Percentiles rank a stretch among this genome's conserved stretches.
Conservation (phyloP, 192 early-diverging fungal genomes). For the Thamnidium elegans region DNA sequence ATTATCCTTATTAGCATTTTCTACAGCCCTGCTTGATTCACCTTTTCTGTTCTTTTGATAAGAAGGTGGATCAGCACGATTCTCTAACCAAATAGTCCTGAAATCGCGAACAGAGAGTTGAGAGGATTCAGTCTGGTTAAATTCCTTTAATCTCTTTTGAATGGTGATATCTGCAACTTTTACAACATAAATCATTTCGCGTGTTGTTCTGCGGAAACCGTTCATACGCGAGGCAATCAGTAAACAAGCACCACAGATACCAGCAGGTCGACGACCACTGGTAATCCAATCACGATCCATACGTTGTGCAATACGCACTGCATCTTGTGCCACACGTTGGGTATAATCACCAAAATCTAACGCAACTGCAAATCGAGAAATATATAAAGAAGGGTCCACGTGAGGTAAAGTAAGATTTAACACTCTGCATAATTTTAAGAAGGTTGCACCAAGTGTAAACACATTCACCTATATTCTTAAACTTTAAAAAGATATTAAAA, state of each 20-base stretch:
- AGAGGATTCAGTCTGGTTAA: constrained; percentile 74
- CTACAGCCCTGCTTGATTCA: neutral
- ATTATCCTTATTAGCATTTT: neutral
- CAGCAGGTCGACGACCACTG: constrained; percentile 84
- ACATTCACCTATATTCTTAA: constrained; percentile 88
- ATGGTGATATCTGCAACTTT: constrained; percentile 89
- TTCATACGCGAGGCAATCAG: constrained; percentile 90
- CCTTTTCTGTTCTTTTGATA: constrained; percentile 49
- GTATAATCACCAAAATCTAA: constrained; percentile 92
- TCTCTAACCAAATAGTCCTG: constrained; percentile 79
- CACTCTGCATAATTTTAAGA: constrained; percentile 69
- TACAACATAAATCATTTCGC: constrained; percentile 85
- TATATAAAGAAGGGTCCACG: constrained; percentile 92
- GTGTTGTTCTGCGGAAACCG: constrained; percentile 76
- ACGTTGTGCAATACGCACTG: constrained; percentile 75
- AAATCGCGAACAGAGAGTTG: constrained; percentile 79
- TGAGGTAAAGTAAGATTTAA: constrained; percentile 62
- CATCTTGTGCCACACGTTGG: constrained; percentile 72
- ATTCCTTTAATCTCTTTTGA: constrained; percentile 75
- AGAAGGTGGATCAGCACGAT: constrained; percentile 78
- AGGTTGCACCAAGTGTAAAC: constrained; percentile 82
- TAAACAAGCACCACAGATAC: constrained; percentile 92
- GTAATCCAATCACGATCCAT: constrained; percentile 96
- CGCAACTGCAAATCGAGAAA: constrained; percentile 83
- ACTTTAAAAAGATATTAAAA: too few relatives aligned